Evolutionary conservation across 2,329 filamentous ascomycete genomes (phyloP).

Genomic region (Neonectria coccinea): DNA sequence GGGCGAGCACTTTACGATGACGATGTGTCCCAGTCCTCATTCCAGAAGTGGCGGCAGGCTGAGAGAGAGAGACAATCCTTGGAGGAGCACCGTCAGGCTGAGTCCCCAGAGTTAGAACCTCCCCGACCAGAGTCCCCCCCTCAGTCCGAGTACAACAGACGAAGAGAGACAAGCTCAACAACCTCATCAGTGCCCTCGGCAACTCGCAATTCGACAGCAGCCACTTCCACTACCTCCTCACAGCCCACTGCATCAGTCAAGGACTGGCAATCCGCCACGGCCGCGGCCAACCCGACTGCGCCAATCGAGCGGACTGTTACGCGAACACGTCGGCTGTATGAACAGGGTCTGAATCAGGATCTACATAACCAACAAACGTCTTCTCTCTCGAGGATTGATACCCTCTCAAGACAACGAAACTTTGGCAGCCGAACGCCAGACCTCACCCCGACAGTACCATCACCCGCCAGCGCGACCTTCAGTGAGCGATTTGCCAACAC

Average conservation of each 20-base stretch:
- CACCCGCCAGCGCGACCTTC: conserved; percentile 58
- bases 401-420: conserved; percentile 73
- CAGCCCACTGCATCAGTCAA: conserved; percentile 68
- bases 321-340: conserved; percentile 82
- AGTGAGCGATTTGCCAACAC: conserved; percentile 61
- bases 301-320: conserved; percentile 73
- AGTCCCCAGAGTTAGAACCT: conserved; percentile 41
- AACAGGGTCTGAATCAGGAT: conserved; percentile 83
- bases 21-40: conserved; percentile 85
- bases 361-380: conserved; percentile 84
- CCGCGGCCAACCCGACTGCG: conserved; percentile 53
- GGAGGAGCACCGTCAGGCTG: conserved; percentile 49
- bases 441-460: conserved; percentile 56
- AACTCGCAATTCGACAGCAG: conserved; percentile 83
- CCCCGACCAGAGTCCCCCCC: conserved; percentile 58
- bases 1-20: conserved; percentile 86
- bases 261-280: conserved; percentile 59
- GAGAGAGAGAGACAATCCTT: conserved; percentile 65
- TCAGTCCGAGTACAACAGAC: conserved; percentile 74
- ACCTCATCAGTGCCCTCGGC: conserved; percentile 76
- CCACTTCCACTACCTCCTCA: conserved; percentile 84
- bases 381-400: conserved; percentile 83
- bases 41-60: conserved; percentile 78
- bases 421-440: conserved; percentile 64
- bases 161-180: conserved; percentile 88